A percentile compares a stretch with the other conserved stretches of the same genome.
phyloP scores from a whole-genome alignment of 2,329 filamentous ascomycete species.

The Cercospora canescens region DNA sequence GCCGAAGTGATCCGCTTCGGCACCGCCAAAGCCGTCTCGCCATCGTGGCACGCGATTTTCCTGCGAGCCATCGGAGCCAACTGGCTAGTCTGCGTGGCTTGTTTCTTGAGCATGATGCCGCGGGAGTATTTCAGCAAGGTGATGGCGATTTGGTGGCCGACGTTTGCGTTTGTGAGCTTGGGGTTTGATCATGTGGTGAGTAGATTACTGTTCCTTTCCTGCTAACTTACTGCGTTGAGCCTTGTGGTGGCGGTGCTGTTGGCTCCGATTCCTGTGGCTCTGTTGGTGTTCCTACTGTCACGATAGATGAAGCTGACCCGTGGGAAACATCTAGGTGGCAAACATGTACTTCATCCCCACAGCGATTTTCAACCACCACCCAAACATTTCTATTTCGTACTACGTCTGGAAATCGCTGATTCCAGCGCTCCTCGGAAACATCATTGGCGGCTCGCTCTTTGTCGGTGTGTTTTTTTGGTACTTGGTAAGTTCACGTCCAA shows the following conservation, averaged over 20 bases:
- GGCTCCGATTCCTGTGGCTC: background rate
- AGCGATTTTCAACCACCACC: slow-evolving; percentile 49
- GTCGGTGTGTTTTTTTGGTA: slow-evolving; percentile 55
- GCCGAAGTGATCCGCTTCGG: slow-evolving; percentile 48
- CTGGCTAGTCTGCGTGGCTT: slow-evolving; percentile 59
- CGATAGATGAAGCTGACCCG: background rate
- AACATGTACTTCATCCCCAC: slow-evolving; percentile 40
- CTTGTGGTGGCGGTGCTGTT: too few relatives aligned
- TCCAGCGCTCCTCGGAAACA: slow-evolving; percentile 55
- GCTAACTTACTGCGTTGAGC: background rate
- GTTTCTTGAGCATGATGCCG: slow-evolving; percentile 51
- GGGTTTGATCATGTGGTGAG: slow-evolving; percentile 57
- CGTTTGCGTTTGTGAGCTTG: slow-evolving; percentile 23
- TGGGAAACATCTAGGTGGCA: background rate
- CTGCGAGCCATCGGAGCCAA: slow-evolving; percentile 56
- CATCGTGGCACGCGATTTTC: slow-evolving; percentile 55
- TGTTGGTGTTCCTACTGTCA: background rate
- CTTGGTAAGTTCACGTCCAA: slow-evolving; percentile 29
- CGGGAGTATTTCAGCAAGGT: slow-evolving; percentile 56
- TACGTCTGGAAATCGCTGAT: slow-evolving; percentile 62
- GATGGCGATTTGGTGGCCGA: slow-evolving; percentile 51
- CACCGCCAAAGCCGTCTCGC: slow-evolving; percentile 51
- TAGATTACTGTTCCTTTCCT: slow-evolving; percentile 32
- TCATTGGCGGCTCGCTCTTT: slow-evolving; percentile 55
- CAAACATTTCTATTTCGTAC: slow-evolving; percentile 49